Evolutionary conservation across 176 grass and related monocot species (phyloP), one percentile per base, ranked within the genome.

Genomic region (Oryza rufipogon): DNA sequence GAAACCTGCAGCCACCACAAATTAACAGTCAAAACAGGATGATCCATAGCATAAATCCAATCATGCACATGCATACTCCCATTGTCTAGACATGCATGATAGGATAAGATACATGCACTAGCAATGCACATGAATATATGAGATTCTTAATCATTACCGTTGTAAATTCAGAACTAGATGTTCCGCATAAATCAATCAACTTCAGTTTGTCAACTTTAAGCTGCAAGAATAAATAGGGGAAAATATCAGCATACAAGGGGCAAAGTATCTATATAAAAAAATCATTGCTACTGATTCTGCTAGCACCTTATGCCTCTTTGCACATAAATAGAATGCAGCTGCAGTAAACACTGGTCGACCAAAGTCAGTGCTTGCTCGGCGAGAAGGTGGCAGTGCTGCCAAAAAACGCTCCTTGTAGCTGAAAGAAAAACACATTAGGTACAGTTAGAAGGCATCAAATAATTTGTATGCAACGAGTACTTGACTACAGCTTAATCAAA

Each of bases 171-270:
- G 88, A 68, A 71, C 94, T 91, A 67, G 93, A 99, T 42, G 96
- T 99, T 14, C 90, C 93, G 77, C 88, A 99, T 70, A 99, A 66
- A 64, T 99, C 36, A 5, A 92, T 94, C 56, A 99, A 81, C 91
- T 92, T 99, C 41, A 93, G 71, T 65, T 94, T 99, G 84, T 99
- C 96, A 80, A 96, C 88, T 89, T 99, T 99, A 78, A 99, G 91
- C 93, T 99, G 80, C 22, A 89, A 34, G 23, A 6, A 30, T 69
- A 73, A 65, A 72, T 79, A 8, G 15, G 52, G n/a, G 28, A 54
- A 48, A 75, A 7, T 25, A 76, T 91, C 70, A 91, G 85, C 15
- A 20, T 4, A 28, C 33, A 73, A 28, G 28, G 2, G 2, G 28
- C 28, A 28, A 28, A 28, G 2, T 2, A 28, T 28, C 28, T 28